These are phyloP conservation scores for Cyclostephanos invisitatus DNA, from an alignment of 108 stramenopile species.

Conservation along the genomic window DNA sequence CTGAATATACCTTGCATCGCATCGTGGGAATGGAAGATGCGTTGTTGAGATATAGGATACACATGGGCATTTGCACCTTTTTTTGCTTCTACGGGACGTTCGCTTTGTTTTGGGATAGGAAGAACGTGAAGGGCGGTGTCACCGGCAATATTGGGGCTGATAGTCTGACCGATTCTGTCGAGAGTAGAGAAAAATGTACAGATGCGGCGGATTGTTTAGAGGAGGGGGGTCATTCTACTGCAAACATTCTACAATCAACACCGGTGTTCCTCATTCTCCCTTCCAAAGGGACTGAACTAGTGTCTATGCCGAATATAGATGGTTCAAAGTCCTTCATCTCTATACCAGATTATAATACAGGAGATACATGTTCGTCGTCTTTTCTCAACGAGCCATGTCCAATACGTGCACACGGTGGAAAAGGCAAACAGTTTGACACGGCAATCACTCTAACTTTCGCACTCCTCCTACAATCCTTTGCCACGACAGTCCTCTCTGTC, in stretches of 20 bases:
- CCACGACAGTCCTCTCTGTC: slow-evolving; percentile 28
- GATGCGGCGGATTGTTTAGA: slow-evolving; percentile 14
- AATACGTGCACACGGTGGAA: neutral
- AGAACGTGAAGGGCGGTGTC: slow-evolving; percentile 7
- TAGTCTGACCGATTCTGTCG: neutral
- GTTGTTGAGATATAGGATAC: slow-evolving; percentile 38
- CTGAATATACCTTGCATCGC: slow-evolving; percentile 23
- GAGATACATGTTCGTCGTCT: slow-evolving; percentile 1
- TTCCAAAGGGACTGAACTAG: slow-evolving; percentile 9
- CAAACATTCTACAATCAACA: slow-evolving; percentile 1
- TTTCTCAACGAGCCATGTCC: slow-evolving; percentile 27
- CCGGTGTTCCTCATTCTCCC: neutral
- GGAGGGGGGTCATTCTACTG: neutral
- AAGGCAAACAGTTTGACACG: neutral
- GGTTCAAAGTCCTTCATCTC: neutral
- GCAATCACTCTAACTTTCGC: slow-evolving; percentile 19
- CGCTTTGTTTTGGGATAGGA: slow-evolving; percentile 34
- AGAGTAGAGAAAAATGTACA: slow-evolving; percentile 9
- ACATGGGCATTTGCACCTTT: slow-evolving; percentile 36
- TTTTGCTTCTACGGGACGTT: slow-evolving; percentile 42
- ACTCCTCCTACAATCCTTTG: slow-evolving; percentile 32
- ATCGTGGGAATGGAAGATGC: slow-evolving; percentile 20
- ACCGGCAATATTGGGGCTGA: neutral
- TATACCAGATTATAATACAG: neutral
- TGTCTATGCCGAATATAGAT: neutral